Percentiles rank a stretch among this genome's conserved stretches.
These are phyloP conservation scores for Aspergillus kassunensis DNA, from an alignment of 495 filamentous ascomycete genomes.

Conservation along the genomic window DNA sequence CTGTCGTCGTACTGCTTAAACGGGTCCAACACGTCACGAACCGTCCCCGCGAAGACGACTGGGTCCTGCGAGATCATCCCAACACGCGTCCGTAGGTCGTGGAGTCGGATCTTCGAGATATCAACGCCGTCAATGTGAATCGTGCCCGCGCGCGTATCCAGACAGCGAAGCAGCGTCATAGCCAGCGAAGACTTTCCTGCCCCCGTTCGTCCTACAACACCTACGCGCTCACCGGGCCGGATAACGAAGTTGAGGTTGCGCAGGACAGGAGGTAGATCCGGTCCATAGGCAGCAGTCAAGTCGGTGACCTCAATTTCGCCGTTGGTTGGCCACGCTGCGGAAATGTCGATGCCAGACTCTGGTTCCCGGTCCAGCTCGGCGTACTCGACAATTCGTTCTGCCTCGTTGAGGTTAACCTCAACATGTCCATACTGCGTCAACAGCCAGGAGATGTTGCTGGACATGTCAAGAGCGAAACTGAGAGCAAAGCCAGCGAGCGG, in stretches of 20 bases:
- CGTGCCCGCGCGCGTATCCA: conserved; percentile 38
- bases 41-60: conserved; percentile 49
- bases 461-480: conserved; percentile 42
- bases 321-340: conserved; percentile 67
- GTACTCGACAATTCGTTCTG: conserved; percentile 72
- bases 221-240: conserved; percentile 60
- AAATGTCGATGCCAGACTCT: conserved; percentile 41
- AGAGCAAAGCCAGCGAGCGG: conserved; percentile 72
- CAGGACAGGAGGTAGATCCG: conserved; percentile 62
- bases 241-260: conserved; percentile 62
- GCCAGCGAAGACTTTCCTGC: conserved; percentile 46
- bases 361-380: conserved; percentile 58
- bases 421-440: conserved; percentile 35
- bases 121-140: conserved; percentile 50
- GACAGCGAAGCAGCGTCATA: conserved; percentile 47
- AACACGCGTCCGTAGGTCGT: conserved; percentile 44
- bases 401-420: conserved; percentile 72
- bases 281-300: conserved; percentile 62
- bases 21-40: conserved; percentile 49
- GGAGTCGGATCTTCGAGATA: conserved; percentile 42
- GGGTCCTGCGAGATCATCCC: conserved; percentile 55
- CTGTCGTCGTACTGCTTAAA: conserved; percentile 54
- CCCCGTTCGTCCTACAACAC: conserved; percentile 62
- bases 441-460: conserved; percentile 26
- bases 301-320: conserved; percentile 63